Evolutionary conservation across 2,329 filamentous ascomycete genomes (phyloP).

Genomic region (Cladosporium colombiae): DNA sequence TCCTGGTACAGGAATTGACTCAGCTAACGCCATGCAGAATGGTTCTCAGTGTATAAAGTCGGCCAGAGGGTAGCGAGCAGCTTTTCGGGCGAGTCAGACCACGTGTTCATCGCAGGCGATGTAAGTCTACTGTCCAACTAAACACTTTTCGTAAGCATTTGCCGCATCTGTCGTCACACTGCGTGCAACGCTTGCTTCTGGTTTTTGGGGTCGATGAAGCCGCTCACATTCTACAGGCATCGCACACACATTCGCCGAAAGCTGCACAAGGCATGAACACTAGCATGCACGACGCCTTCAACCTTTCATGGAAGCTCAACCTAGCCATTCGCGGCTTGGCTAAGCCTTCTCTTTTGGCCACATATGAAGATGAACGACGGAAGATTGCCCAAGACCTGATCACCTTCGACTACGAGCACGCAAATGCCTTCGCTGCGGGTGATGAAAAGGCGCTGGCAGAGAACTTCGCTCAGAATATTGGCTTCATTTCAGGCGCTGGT

Average conservation of each 20-base stretch:
- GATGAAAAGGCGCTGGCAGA: conserved; percentile 64
- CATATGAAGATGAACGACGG: conserved; percentile 45
- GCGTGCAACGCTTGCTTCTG: neutral
- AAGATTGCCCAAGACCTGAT: conserved; percentile 49
- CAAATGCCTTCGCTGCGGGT: conserved; percentile 57
- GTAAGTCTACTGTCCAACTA: conserved; percentile 30
- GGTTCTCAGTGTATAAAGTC: conserved; percentile 55
- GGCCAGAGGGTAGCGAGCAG: conserved; percentile 50
- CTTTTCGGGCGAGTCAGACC: conserved; percentile 45
- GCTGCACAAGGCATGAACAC: conserved; percentile 51
- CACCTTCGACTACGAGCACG: conserved; percentile 51
- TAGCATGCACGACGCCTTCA: conserved; percentile 21
- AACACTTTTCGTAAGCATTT: conserved; percentile 18
- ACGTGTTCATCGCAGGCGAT: conserved; percentile 54
- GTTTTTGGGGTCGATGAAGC: neutral
- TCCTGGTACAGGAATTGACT: neutral
- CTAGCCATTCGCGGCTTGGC: conserved; percentile 42
- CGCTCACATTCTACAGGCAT: conserved; percentile 31
- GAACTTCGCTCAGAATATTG: conserved; percentile 70
- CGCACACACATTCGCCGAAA: conserved; percentile 55
- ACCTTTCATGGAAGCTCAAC: conserved; percentile 35
- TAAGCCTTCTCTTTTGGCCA: conserved; percentile 41
- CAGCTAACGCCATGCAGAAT: conserved; percentile 38
- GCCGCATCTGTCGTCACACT: too few species aligned
- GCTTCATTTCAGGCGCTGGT: conserved; percentile 72